Evolutionary conservation across 2,329 filamentous ascomycete species (phyloP), one percentile per base, ranked within the genome.

Genomic region (Coniella vitis): DNA sequence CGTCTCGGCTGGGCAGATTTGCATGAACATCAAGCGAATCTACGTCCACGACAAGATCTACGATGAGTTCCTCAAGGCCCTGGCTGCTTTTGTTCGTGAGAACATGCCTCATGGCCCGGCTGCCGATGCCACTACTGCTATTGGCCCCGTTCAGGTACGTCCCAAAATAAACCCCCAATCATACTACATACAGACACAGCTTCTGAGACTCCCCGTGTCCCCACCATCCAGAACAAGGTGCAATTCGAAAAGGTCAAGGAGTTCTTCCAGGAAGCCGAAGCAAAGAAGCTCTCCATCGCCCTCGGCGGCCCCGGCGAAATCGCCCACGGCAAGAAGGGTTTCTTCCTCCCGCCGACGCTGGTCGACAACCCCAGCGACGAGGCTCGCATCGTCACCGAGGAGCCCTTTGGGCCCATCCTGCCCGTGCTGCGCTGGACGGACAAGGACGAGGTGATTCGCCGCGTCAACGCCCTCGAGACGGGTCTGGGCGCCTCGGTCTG

Each of bases 281-380:
- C 72, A 19, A 64, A 74, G 14, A 71, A 70, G 0, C 70, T 71
- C 55, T 71, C 68, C n/a, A 63, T 73, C 16, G 71, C 67, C 0
- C 51, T 70, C 17, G 73, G 70, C 13, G 73, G 74, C 42, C 59
- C 61, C 12, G 58, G 66, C 17, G 41, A 51, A 49, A 10, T 52
- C 3, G 64, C 65, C 59, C 72, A 4, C 7, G 40, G 13, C 34
- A 39, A 48, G 29, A 52, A 50, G 42, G 80, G 78, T 2, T 82
- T 75, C 61, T 78, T 76, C 54, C 65, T 83, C 48, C 62, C 71
- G 3, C 79, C 80, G 0, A 75, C 76, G n/a, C 75, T 84, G 48
- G 70, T 83, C 49, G 73, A 81, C 45, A 76, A 78, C 56, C 79
- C 79, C 1, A 71, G 75, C 0, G 75, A 80, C 36, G 63, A 72